A percentile compares a stretch with the other conserved stretches of the same genome.
Evolutionary conservation across 2,329 filamentous ascomycete species (phyloP).

Genomic region (Penicillium thymicola): DNA sequence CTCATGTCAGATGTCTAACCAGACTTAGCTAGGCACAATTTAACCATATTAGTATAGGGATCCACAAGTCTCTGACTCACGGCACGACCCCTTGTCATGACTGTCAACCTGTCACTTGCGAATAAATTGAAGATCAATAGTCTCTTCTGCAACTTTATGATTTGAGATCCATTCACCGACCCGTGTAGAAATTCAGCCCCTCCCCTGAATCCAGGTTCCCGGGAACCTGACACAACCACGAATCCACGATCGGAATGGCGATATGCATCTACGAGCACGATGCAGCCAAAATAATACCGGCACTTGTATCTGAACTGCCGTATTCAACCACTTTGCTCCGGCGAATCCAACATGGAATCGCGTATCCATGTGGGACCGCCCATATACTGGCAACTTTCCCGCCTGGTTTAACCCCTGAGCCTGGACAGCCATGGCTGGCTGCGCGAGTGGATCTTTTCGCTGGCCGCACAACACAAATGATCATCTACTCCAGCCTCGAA

Average conservation of each 20-base stretch:
- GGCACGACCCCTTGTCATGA: neutral
- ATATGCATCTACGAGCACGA: constrained; percentile 20
- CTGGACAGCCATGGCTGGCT: constrained; percentile 37
- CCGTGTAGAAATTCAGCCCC: neutral
- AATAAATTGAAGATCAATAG: neutral
- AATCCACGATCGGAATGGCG: neutral
- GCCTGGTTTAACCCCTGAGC: constrained; percentile 12
- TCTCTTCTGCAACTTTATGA: neutral
- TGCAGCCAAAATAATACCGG: constrained; percentile 21
- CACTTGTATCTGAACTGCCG: constrained; percentile 37
- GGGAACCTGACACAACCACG: neutral
- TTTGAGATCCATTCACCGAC: neutral
- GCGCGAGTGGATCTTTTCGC: constrained; percentile 41
- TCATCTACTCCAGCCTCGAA: constrained; percentile 43
- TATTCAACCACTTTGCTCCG: constrained; percentile 37
- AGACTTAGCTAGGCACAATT: neutral
- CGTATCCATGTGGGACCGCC: constrained; percentile 33
- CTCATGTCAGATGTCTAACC: neutral
- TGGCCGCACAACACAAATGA: constrained; percentile 42
- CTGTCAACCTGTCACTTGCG: neutral
- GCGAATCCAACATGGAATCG: constrained; percentile 38
- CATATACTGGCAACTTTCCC: constrained; percentile 35
- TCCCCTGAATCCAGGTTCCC: constrained; percentile 1
- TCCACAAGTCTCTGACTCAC: neutral
- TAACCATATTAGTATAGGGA: neutral